phyloP scores from a whole-genome alignment of 148 eudicot genomes.

The Diospyros lotus region DNA sequence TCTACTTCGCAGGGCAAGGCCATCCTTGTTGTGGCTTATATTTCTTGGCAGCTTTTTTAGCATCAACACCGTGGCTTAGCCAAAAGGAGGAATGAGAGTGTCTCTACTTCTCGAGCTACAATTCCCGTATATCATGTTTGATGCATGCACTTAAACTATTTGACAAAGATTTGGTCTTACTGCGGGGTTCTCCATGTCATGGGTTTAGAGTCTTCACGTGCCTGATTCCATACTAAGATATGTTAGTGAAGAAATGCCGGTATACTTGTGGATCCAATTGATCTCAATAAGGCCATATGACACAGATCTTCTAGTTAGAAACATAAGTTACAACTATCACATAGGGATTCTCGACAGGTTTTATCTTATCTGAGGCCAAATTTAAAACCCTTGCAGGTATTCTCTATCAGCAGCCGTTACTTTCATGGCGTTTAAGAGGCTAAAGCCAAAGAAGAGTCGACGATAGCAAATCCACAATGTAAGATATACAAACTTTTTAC shows the following conservation, averaged over 20 bases:
- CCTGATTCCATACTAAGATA: too few relatives aligned
- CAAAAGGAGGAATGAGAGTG: not conserved
- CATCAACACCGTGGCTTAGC: too few relatives aligned
- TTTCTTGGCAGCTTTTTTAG: not conserved
- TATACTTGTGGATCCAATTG: too few relatives aligned
- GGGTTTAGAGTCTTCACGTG: too few relatives aligned
- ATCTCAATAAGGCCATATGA: not conserved
- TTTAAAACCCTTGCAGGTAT: slow-evolving; percentile 45
- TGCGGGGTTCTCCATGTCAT: too few relatives aligned
- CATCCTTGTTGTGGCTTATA: slow-evolving; percentile 11
- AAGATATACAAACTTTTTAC: not conserved
- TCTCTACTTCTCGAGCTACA: not conserved
- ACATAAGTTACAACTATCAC: not conserved
- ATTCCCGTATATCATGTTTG: too few relatives aligned
- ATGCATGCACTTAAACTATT: too few relatives aligned
- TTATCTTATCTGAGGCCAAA: not conserved
- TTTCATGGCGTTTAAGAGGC: slow-evolving; percentile 78
- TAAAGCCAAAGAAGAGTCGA: slow-evolving; percentile 38
- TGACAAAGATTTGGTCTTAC: too few relatives aligned
- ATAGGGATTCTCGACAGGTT: not conserved
- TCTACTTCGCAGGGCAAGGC: not conserved
- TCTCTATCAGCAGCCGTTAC: slow-evolving; percentile 85
- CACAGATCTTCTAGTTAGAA: not conserved
- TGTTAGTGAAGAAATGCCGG: too few relatives aligned
- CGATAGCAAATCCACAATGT: slow-evolving; percentile 19